phyloP scores from a whole-genome alignment of 176 grass and related monocot species.

The Lolium multiflorum region DNA sequence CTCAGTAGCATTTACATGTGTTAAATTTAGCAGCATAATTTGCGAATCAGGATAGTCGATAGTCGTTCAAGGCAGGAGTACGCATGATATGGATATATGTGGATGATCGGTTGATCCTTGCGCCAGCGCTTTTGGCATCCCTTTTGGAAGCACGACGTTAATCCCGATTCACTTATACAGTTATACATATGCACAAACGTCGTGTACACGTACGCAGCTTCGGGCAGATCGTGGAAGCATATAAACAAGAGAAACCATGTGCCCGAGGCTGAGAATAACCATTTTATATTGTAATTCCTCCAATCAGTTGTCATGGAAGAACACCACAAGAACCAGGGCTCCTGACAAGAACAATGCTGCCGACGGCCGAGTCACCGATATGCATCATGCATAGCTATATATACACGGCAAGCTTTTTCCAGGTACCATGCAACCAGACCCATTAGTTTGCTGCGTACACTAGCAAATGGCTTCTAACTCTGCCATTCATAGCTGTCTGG shows the following conservation, averaged over 20 bases:
- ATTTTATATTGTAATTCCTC: neutral
- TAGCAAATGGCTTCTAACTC: neutral
- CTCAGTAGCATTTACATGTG: too few relatives aligned
- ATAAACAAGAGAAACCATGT: neutral
- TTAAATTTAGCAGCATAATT: too few relatives aligned
- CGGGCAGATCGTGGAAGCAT: neutral
- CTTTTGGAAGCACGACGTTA: neutral
- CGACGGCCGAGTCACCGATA: neutral
- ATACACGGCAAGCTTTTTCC: neutral
- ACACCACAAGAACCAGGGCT: neutral
- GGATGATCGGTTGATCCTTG: too few relatives aligned
- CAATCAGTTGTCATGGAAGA: neutral
- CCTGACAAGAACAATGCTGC: neutral
- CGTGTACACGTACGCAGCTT: neutral
- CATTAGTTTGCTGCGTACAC: neutral
- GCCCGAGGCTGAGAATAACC: neutral
- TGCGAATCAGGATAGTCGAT: too few relatives aligned
- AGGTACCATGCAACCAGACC: neutral
- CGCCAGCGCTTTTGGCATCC: too few relatives aligned
- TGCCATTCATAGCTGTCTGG: neutral
- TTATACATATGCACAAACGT: neutral
- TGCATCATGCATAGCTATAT: neutral
- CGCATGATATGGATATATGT: too few relatives aligned
- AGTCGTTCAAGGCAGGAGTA: too few relatives aligned
- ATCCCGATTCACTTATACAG: neutral